Evolutionary conservation across 1,284 basidiomycete genomes (phyloP).

Genomic region (Apiotrichum sp.): DNA sequence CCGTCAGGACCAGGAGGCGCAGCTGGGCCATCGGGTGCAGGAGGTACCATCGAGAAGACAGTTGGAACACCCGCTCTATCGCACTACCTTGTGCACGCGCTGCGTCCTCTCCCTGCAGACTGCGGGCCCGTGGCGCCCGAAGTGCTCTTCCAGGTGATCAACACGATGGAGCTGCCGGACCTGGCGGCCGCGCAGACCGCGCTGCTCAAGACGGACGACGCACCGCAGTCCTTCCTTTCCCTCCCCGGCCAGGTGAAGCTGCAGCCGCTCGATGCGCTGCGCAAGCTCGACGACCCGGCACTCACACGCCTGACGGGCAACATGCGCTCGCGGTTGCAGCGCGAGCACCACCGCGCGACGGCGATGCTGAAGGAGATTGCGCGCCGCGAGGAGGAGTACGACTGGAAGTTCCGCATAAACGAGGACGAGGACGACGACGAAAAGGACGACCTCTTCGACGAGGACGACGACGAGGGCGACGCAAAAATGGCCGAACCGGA

Average conservation of each 20-base stretch:
- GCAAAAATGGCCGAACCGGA: constrained; percentile 14
- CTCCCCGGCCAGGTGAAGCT: not conserved
- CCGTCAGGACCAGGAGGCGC: not conserved
- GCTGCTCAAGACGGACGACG: constrained; percentile 1
- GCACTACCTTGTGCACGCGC: constrained; percentile 34
- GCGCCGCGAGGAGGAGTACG: constrained; percentile 23
- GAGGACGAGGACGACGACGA: constrained; percentile 21
- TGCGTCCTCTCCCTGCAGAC: constrained; percentile 28
- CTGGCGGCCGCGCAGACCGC: constrained; percentile 4
- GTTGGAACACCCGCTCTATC: constrained; percentile 9
- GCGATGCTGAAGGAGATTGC: constrained; percentile 25
- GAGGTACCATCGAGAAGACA: not conserved
- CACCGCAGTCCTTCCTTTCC: not conserved
- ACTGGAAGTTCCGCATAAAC: constrained; percentile 30
- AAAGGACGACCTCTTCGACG: constrained; percentile 19
- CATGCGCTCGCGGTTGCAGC: constrained; percentile 18
- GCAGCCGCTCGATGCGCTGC: constrained; percentile 11
- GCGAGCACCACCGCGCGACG: constrained; percentile 18
- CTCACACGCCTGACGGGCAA: constrained; percentile 11
- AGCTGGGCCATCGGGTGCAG: too few relatives aligned
- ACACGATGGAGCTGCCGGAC: constrained; percentile 23
- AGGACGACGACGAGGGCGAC: constrained; percentile 19
- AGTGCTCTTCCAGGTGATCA: constrained; percentile 33
- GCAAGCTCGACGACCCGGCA: constrained; percentile 18
- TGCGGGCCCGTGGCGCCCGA: constrained; percentile 25